These are phyloP conservation scores for Harrya chromipes DNA, from an alignment of 768 basidiomycete genomes.

Conservation along the genomic window DNA sequence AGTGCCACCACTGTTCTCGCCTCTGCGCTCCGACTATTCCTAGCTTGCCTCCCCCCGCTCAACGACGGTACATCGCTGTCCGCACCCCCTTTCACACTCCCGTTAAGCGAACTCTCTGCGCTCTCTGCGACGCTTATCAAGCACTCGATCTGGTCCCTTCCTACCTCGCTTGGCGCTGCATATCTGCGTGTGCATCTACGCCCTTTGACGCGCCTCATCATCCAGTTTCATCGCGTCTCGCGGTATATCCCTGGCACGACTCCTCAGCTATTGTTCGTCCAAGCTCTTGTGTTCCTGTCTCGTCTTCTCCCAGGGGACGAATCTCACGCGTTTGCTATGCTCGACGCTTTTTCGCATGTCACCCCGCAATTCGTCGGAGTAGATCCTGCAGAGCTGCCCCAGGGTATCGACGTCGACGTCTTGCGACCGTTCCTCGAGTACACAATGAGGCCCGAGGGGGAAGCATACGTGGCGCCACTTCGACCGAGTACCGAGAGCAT, in stretches of 20 bases:
- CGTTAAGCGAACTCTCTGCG: conserved; percentile 53
- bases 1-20: conserved; percentile 37
- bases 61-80: conserved; percentile 35
- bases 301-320: conserved; percentile 76
- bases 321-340: conserved; percentile 43
- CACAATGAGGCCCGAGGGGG: conserved; percentile 39
- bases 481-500: conserved; percentile 54
- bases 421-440: conserved; percentile 56
- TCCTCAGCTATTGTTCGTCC: conserved; percentile 62
- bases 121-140: conserved; percentile 48
- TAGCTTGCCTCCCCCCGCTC: conserved; percentile 53
- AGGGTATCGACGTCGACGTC: conserved; percentile 26
- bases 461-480: conserved; percentile 49
- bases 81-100: conserved; percentile 59
- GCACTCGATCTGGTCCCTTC: conserved; percentile 50
- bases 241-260: conserved; percentile 52
- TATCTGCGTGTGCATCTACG: conserved; percentile 30
- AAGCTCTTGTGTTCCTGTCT: conserved; percentile 54
- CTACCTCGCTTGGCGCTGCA: background rate
- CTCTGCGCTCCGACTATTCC: conserved; percentile 58
- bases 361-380: conserved; percentile 16
- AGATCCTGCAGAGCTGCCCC: conserved; percentile 21
- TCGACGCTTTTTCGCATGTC: conserved; percentile 24
- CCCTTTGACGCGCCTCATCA: conserved; percentile 53
- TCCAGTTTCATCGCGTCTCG: conserved; percentile 56